Evolutionary conservation across 2,329 filamentous ascomycete species (phyloP).

Genomic region (Fusarium avenaceum): DNA sequence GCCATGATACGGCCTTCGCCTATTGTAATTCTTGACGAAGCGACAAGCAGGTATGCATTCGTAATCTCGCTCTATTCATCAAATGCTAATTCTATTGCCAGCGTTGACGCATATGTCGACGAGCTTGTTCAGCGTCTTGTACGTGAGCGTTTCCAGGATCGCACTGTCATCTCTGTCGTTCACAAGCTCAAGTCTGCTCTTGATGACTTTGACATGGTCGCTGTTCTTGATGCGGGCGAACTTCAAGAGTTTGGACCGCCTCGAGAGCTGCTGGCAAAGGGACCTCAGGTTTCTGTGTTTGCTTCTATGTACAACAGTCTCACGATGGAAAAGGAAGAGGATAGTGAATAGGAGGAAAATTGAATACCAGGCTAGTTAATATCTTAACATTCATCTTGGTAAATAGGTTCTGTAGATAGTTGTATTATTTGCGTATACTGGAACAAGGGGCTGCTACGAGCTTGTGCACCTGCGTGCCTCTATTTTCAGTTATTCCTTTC

Average conservation of each 20-base stretch:
- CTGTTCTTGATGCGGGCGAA: constrained; percentile 39
- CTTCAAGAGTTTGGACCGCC: constrained; percentile 44
- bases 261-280: constrained; percentile 27
- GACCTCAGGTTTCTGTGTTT: constrained; percentile 19
- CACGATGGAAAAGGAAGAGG: neutral
- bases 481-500: too few relatives aligned
- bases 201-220: constrained; percentile 41
- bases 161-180: constrained; percentile 47
- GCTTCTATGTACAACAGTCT: constrained; percentile 31
- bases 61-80: rapidly evolving
- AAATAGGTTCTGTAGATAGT: too few relatives aligned
- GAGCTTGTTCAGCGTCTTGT: constrained; percentile 36
- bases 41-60: constrained; percentile 54
- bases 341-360: neutral
- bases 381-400: too few relatives aligned
- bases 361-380: too few relatives aligned
- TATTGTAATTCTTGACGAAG: constrained; percentile 59
- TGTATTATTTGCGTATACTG: too few relatives aligned
- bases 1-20: constrained; percentile 57
- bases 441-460: too few relatives aligned
- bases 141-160: constrained; percentile 38
- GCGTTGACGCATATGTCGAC: constrained; percentile 38
- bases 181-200: constrained; percentile 46
- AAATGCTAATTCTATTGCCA: constrained; percentile 6
- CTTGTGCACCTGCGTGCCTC: too few relatives aligned